These are phyloP conservation scores for Geum urbanum DNA, from an alignment of 306 rosid species.

Conservation along the genomic window DNA sequence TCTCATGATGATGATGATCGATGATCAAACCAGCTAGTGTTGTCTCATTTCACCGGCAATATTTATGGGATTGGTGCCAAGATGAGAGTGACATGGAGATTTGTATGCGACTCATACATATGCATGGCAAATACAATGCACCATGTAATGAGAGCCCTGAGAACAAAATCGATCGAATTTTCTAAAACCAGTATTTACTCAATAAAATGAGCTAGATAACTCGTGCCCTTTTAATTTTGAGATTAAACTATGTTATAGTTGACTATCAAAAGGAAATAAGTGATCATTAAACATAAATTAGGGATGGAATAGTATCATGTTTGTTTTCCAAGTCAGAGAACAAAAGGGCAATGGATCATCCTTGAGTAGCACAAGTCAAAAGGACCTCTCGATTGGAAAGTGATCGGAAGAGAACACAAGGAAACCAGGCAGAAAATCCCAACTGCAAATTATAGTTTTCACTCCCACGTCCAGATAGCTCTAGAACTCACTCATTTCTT, in stretches of 20 bases:
- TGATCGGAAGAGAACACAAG: conserved; percentile 6
- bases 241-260: conserved; percentile 6
- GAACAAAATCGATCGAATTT: conserved; percentile 7
- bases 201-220: background rate
- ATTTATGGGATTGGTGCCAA: conserved; percentile 4
- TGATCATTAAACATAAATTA: conserved; percentile 19
- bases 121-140: conserved; percentile 1
- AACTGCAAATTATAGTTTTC: conserved; percentile 11
- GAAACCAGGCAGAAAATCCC: conserved; percentile 10
- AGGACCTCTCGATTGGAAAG: conserved; percentile 21
- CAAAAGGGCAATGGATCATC: background rate
- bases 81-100: background rate
- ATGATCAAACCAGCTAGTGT: background rate
- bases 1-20: background rate
- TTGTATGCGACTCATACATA: background rate
- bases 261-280: conserved; percentile 23
- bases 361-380: conserved; percentile 15
- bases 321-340: conserved; percentile 14
- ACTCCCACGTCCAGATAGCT: conserved; percentile 9
- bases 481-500: conserved; percentile 7
- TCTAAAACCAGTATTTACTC: background rate
- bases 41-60: background rate
- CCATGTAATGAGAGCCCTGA: background rate
- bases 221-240: background rate
- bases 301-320: conserved; percentile 15